These are phyloP conservation scores for Dictyostelium discoideum DNA, from an alignment of 78 protist species.

Conservation along the genomic window DNA sequence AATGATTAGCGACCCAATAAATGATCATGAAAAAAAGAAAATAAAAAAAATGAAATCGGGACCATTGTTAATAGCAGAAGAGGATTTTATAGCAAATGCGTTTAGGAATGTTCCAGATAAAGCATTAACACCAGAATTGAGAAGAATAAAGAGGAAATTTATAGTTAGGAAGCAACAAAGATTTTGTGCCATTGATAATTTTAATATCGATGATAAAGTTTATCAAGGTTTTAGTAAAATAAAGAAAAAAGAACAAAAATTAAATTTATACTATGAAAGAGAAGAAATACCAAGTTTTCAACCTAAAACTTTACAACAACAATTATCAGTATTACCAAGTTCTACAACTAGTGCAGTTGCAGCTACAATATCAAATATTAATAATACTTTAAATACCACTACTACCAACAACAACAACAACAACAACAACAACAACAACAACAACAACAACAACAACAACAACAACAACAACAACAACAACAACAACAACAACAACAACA, in stretches of 20 bases:
- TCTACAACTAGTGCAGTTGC: background rate
- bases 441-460: background rate
- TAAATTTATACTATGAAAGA: slow-evolving; percentile 18
- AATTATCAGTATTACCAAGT: background rate
- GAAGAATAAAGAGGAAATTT: slow-evolving; percentile 57
- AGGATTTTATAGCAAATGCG: slow-evolving; percentile 73
- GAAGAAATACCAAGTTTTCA: slow-evolving; percentile 50
- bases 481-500: background rate
- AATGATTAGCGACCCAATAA: background rate
- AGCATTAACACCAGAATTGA: slow-evolving; percentile 31
- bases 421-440: slow-evolving; percentile 17
- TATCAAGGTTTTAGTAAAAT: slow-evolving; percentile 14
- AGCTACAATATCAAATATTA: background rate
- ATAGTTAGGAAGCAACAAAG: slow-evolving; percentile 34
- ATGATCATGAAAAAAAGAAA: background rate
- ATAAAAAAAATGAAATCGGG: slow-evolving; percentile 25
- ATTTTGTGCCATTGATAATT: background rate
- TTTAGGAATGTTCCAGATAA: slow-evolving; percentile 49
- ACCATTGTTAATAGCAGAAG: slow-evolving; percentile 64
- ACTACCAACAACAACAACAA: background rate
- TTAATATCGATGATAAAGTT: slow-evolving; percentile 23
- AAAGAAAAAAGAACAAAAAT: slow-evolving; percentile 48
- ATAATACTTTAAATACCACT: background rate
- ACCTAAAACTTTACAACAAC: slow-evolving; percentile 13
- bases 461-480: slow-evolving; percentile 1